These are phyloP conservation scores for Auricularia sp. DNA, from an alignment of 768 basidiomycete species.

Conservation along the genomic window DNA sequence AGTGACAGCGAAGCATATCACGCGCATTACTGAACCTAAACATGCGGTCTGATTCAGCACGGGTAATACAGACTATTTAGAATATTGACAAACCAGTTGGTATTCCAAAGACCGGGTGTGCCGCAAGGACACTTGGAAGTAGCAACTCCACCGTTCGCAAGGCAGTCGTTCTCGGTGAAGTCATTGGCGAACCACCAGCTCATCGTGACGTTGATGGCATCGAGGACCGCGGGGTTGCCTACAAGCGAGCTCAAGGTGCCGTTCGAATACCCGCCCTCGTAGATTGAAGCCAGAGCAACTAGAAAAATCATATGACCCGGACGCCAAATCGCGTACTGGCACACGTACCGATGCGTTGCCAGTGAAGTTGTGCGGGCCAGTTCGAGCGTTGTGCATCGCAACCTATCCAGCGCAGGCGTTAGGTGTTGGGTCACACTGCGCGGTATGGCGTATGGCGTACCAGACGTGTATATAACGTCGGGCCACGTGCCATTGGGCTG, in stretches of 20 bases:
- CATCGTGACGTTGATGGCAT: conserved; percentile 42
- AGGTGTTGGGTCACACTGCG: too few relatives aligned
- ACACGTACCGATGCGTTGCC: conserved; percentile 11
- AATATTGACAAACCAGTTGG: conserved; percentile 57
- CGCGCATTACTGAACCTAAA: not conserved
- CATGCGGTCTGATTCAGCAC: not conserved
- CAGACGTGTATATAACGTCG: not conserved
- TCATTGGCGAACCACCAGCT: conserved; percentile 55
- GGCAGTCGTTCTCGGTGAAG: conserved; percentile 42
- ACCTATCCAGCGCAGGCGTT: conserved; percentile 24
- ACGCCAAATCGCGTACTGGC: not conserved
- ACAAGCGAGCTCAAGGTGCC: conserved; percentile 28
- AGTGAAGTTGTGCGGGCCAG: conserved; percentile 44
- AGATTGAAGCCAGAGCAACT: conserved; percentile 49
- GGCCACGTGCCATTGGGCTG: not conserved
- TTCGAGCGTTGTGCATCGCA: conserved; percentile 54
- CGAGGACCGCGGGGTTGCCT: conserved; percentile 30
- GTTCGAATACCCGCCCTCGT: conserved; percentile 35
- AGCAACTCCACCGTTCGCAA: conserved; percentile 42
- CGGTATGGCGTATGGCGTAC: not conserved
- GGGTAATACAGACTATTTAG: conserved; percentile 7
- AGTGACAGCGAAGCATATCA: not conserved
- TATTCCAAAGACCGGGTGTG: conserved; percentile 46
- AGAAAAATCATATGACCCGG: not conserved
- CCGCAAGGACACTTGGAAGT: conserved; percentile 41